Base-by-base conservation (phyloP, 2,329 filamentous ascomycete species). In the Apiospora pterosperma region DNA sequence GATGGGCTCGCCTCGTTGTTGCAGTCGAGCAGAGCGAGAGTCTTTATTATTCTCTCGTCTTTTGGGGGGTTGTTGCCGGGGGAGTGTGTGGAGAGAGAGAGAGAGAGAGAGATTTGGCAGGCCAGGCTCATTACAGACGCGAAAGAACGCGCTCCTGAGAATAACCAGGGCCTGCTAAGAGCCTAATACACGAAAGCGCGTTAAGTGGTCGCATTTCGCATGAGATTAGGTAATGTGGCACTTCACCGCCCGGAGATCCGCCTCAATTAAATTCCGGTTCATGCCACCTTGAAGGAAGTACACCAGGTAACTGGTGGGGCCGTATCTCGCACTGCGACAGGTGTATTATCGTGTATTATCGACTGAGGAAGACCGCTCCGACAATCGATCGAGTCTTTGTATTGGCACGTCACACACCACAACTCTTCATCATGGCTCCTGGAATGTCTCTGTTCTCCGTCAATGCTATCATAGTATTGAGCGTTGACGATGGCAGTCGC, bases 401-500 rank as follows among this genome's bases (percentile, higher is more conserved):
- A n/a, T n/a, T 34, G 16, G 48, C 48, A 55, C 25, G 11, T 5
- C 21, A n/a, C n/a, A 34, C 48, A 60, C n/a, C 34, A 25, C 58
- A 5, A 60, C 16, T 16, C 34, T 16, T 34, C 71, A 75, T 68
- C 25, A 93, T 93, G 91, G 86, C 90, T 71, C 89, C 90, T 68
- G 87, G 88, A 80, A 88, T 93, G 81, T 90, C 90, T 68, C 85
- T 93, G 55, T 90, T 91, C 82, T 88, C 89, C 73, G 85, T 93
- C 75, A 90, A 92, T 78, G 91, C 91, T 75, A 85, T 94, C 77
- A 84, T 93, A 70, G 88, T 94, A 72, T 89, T 94, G 76, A 88
- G 90, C 74, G 90, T 90, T 67, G 93, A 97, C 80, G 95, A 98
- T 78, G 92, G 92, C 76, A 91, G 91, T 67, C 89, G 95, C 78